Evolutionary conservation across 345 rosid genomes (phyloP).

Genomic region (Limnanthes douglasii): DNA sequence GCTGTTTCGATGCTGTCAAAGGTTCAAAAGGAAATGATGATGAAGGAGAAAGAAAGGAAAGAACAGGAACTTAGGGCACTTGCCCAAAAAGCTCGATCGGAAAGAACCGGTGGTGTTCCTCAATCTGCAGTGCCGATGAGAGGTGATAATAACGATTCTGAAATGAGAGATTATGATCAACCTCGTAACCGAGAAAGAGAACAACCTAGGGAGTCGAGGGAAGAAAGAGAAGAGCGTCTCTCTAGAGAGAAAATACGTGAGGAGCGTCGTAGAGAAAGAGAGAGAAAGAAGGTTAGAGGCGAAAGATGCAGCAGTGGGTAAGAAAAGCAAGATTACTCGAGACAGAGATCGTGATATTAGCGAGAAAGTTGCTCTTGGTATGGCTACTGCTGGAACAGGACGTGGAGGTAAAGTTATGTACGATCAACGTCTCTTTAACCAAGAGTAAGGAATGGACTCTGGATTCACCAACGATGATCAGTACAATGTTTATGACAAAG

Average conservation of each 20-base stretch:
- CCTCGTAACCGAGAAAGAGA: slow-evolving; percentile 3
- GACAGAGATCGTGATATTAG: slow-evolving; percentile 92
- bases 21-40: slow-evolving; percentile 83
- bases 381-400: slow-evolving; percentile 80
- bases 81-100: slow-evolving; percentile 90
- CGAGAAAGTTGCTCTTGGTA: slow-evolving; percentile 91
- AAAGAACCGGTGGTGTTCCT: slow-evolving; percentile 62
- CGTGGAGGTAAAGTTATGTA: slow-evolving; percentile 92
- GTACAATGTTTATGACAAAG: slow-evolving; percentile 84
- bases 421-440: slow-evolving; percentile 85
- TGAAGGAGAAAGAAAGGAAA: slow-evolving; percentile 90
- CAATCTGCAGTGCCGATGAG: slow-evolving; percentile 45
- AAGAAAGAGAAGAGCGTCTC: slow-evolving; percentile 68
- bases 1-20: slow-evolving; percentile 96
- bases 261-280: slow-evolving; percentile 85
- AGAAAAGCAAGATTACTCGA: slow-evolving; percentile 88
- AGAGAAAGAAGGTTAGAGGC: slow-evolving; percentile 41
- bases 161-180: slow-evolving; percentile 15
- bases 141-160: slow-evolving; percentile 37
- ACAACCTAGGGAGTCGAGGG: slow-evolving; percentile 55
- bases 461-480: slow-evolving; percentile 92
- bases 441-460: slow-evolving; percentile 95
- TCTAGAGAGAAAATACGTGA: slow-evolving; percentile 82
- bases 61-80: slow-evolving; percentile 89
- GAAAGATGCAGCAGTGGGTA: slow-evolving; percentile 85